A percentile compares a stretch with the other conserved stretches of the same genome.
phyloP scores from a whole-genome alignment of 2,329 filamentous ascomycete genomes.

The Ascosphaera apis region DNA sequence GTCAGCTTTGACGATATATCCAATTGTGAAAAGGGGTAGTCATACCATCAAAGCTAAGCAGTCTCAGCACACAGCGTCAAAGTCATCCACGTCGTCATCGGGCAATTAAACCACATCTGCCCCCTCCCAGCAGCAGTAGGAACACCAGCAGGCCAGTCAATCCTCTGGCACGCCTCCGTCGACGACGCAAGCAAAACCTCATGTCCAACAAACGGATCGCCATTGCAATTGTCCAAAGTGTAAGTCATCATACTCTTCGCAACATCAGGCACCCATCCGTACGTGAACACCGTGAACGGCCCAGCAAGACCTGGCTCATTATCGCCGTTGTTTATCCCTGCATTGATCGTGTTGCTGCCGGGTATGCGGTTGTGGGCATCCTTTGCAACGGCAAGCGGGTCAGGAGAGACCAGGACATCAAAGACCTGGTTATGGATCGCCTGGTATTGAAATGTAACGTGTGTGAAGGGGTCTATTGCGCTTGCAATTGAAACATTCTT shows the following conservation, averaged over 20 bases:
- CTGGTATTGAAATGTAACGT: constrained; percentile 1
- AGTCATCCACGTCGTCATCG: constrained; percentile 1
- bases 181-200: not conserved
- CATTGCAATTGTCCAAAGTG: constrained; percentile 1
- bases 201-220: not conserved
- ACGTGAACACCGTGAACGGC: not conserved
- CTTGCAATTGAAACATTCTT: constrained; percentile 1
- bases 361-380: not conserved
- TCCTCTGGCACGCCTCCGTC: not conserved
- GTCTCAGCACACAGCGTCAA: constrained; percentile 1
- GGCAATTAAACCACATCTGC: constrained; percentile 1
- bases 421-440: constrained; percentile 1
- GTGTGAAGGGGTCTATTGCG: not conserved
- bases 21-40: too few species aligned
- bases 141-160: not conserved
- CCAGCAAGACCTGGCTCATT: constrained; percentile 1
- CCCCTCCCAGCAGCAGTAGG: not conserved
- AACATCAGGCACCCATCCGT: not conserved
- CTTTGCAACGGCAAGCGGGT: not conserved
- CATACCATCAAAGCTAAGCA: too few species aligned
- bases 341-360: not conserved
- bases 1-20: too few species aligned
- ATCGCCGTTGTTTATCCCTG: not conserved
- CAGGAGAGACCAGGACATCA: not conserved
- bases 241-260: not conserved